A percentile compares a stretch with the other conserved stretches of the same genome.
Conservation (phyloP, 2,329 filamentous ascomycete genomes). For the Xylaria sp. region DNA sequence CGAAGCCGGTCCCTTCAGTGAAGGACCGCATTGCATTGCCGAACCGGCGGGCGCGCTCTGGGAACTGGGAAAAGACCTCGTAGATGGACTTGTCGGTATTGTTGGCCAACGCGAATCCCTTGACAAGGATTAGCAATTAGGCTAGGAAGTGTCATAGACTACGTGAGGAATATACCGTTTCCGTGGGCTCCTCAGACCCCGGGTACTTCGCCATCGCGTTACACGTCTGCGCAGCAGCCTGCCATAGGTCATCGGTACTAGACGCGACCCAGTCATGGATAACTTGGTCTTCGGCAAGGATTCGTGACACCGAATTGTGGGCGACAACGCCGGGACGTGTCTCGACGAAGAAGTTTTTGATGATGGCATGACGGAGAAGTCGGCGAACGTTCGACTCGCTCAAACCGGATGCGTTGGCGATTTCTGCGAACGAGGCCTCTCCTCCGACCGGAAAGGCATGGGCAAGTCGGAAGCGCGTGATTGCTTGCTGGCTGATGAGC, state of each 20-base stretch:
- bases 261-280: conserved; percentile 19
- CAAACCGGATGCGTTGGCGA: conserved; percentile 23
- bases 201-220: conserved; percentile 20
- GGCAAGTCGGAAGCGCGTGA: conserved; percentile 25
- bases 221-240: conserved; percentile 13
- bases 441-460: conserved; percentile 28
- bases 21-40: conserved; percentile 27
- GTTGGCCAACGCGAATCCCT: conserved; percentile 29
- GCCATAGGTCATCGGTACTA: conserved; percentile 22
- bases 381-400: conserved; percentile 19
- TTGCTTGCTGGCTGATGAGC: conserved; percentile 32
- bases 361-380: conserved; percentile 21
- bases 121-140: too few relatives aligned
- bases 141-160: too few relatives aligned
- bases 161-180: too few relatives aligned
- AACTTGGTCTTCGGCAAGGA: conserved; percentile 22
- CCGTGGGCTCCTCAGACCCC: conserved; percentile 17
- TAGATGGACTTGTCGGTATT: conserved; percentile 24
- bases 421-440: conserved; percentile 26
- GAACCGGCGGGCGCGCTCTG: conserved; percentile 27
- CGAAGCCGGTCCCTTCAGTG: conserved; percentile 22
- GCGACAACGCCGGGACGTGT: conserved; percentile 14
- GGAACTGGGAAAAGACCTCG: conserved; percentile 20
- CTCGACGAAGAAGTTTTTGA: conserved; percentile 16
- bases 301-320: conserved; percentile 19